Evolutionary conservation across 345 rosid genomes (phyloP).

Genomic region (Dovyalis caffra): DNA sequence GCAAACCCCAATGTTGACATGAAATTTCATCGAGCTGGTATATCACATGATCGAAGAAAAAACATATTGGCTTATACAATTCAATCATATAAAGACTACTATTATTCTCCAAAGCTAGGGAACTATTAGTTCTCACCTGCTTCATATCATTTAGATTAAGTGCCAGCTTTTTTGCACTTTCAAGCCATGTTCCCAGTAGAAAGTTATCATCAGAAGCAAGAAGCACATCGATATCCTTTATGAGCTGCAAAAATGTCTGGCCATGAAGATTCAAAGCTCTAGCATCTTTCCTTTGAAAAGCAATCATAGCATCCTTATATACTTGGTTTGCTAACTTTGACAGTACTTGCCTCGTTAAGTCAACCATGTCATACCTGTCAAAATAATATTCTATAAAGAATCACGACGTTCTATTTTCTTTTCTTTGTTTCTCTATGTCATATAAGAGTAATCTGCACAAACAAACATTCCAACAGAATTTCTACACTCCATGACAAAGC

Average conservation of each 20-base stretch:
- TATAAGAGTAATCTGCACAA: too few species aligned
- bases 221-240: conserved; percentile 67
- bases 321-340: conserved; percentile 87
- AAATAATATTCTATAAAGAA: conserved; percentile 4
- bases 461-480: too few species aligned
- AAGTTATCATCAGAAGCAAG: conserved; percentile 84
- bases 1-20: too few species aligned
- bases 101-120: neutral
- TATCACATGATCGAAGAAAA: neutral
- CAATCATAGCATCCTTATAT: conserved; percentile 58
- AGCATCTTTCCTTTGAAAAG: conserved; percentile 53
- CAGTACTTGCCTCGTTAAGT: conserved; percentile 83
- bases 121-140: conserved; percentile 47
- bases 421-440: too few species aligned
- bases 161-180: conserved; percentile 74
- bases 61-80: neutral
- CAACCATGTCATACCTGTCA: conserved; percentile 89
- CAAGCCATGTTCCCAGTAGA: conserved; percentile 88
- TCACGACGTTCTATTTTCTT: neutral
- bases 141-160: conserved; percentile 51
- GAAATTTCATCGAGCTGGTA: neutral
- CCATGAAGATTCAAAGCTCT: conserved; percentile 41
- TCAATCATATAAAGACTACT: neutral
- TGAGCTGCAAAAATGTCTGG: conserved; percentile 59
- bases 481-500: too few species aligned